A percentile compares a stretch with the other conserved stretches of the same genome.
Conservation (phyloP, 2,329 filamentous ascomycete species). For the Epichloe baconii region DNA sequence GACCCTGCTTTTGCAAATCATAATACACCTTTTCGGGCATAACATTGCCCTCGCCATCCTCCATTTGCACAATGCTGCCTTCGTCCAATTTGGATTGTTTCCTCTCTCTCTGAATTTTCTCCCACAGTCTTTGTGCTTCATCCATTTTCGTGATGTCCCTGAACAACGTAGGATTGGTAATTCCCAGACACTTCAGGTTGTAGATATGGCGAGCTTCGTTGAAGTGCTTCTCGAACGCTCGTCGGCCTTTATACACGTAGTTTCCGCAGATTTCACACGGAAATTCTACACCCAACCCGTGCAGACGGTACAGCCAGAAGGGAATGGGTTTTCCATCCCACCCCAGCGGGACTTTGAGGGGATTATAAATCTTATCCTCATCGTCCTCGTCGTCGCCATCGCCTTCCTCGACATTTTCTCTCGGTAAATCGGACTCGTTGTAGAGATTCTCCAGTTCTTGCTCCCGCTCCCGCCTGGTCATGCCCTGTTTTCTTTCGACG, state of each 20-base stretch:
- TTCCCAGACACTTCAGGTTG: slow-evolving; percentile 84
- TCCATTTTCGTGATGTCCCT: slow-evolving; percentile 88
- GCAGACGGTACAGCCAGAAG: slow-evolving; percentile 96
- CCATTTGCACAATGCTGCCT: slow-evolving; percentile 92
- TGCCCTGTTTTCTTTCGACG: slow-evolving; percentile 89
- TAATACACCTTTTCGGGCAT: slow-evolving; percentile 99
- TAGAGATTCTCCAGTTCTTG: slow-evolving; percentile 86
- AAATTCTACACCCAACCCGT: slow-evolving; percentile 90
- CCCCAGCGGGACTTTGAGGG: slow-evolving; percentile 83
- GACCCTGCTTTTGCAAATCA: slow-evolving; percentile 83
- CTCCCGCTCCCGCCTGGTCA: slow-evolving; percentile 92
- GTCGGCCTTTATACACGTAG: slow-evolving; percentile 94
- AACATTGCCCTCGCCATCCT: slow-evolving; percentile 92
- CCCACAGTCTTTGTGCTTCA: slow-evolving; percentile 79
- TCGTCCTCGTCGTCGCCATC: slow-evolving; percentile 62
- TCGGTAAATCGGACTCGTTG: slow-evolving; percentile 23
- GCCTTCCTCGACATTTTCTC: slow-evolving; percentile 33
- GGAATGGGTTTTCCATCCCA: slow-evolving; percentile 99
- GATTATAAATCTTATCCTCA: slow-evolving; percentile 90
- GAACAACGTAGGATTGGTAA: slow-evolving; percentile 83
- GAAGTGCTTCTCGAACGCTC: slow-evolving; percentile 97
- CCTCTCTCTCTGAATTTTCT: slow-evolving; percentile 80
- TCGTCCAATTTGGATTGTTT: slow-evolving; percentile 63
- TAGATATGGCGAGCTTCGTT: slow-evolving; percentile 89
- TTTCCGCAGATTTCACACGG: slow-evolving; percentile 95